These are phyloP conservation scores for Fennellomyces sp. DNA, from an alignment of 371 early-diverging fungal genomes.

Conservation along the genomic window DNA sequence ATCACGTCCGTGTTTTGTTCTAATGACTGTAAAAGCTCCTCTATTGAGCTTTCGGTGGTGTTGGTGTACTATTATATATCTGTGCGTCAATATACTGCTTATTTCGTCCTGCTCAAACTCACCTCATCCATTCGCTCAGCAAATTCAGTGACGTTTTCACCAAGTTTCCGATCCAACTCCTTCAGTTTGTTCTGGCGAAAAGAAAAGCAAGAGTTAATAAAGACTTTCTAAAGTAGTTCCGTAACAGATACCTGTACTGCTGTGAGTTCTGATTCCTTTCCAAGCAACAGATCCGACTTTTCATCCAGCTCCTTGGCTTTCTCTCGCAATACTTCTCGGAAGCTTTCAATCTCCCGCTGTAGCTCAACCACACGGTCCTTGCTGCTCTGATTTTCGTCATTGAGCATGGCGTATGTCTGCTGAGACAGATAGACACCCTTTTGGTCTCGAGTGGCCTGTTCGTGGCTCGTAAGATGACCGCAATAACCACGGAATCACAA, in stretches of 20 bases:
- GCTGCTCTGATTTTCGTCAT: constrained; percentile 56
- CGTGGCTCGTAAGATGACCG: not conserved
- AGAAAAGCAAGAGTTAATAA: not conserved
- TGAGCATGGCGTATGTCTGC: constrained; percentile 58
- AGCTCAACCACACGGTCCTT: constrained; percentile 42
- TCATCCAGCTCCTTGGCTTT: constrained; percentile 20
- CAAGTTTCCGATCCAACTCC: not conserved
- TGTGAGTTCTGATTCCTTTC: constrained; percentile 12
- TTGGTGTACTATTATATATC: constrained; percentile 3
- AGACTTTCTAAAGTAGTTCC: not conserved
- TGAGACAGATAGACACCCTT: constrained; percentile 74
- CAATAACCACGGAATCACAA: too few species aligned
- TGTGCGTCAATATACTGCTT: not conserved
- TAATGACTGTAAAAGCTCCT: constrained; percentile 10
- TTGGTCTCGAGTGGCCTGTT: constrained; percentile 69
- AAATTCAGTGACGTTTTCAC: not conserved
- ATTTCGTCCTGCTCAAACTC: not conserved
- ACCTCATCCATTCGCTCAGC: not conserved
- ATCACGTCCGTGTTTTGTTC: constrained; percentile 13
- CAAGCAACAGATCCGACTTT: constrained; percentile 11
- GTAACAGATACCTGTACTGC: constrained; percentile 3
- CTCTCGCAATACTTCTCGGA: constrained; percentile 44
- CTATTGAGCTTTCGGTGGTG: constrained; percentile 2
- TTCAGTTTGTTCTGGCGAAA: not conserved
- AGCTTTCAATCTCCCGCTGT: constrained; percentile 2